phyloP scores from a whole-genome alignment of 768 basidiomycete species.

The Tricholoma furcatifolium region DNA sequence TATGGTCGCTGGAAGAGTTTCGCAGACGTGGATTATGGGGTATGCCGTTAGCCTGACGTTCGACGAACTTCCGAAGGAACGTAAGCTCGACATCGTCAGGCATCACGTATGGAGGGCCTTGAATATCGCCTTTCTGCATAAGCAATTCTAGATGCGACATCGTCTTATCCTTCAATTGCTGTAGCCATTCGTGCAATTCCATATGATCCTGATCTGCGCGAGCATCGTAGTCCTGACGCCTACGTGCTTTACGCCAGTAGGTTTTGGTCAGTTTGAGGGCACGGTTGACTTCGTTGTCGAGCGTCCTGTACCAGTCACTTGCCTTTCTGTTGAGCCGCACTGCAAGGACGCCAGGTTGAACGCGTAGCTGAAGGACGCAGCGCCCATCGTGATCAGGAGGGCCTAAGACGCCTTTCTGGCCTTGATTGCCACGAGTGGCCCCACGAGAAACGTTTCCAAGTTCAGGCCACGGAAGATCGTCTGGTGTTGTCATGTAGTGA shows the following conservation, averaged over 20 bases:
- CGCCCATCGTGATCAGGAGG: conserved; percentile 75
- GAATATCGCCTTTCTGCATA: conserved; percentile 87
- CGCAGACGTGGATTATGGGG: conserved; percentile 82
- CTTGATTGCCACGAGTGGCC: conserved; percentile 83
- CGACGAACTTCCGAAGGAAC: conserved; percentile 81
- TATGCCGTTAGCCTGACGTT: conserved; percentile 71
- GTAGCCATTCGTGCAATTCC: conserved; percentile 86
- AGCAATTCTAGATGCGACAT: conserved; percentile 86
- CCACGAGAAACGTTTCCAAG: conserved; percentile 83
- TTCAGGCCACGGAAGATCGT: conserved; percentile 87
- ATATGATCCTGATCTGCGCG: conserved; percentile 87
- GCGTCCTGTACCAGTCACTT: conserved; percentile 80
- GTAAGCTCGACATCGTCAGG: conserved; percentile 74
- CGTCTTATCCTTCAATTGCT: conserved; percentile 85
- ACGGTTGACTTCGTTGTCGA: conserved; percentile 76
- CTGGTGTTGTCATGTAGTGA: conserved; percentile 50
- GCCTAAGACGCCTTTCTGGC: conserved; percentile 77
- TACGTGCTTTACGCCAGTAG: conserved; percentile 79
- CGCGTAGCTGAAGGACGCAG: conserved; percentile 73
- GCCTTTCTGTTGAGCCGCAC: conserved; percentile 73
- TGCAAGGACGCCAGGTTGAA: conserved; percentile 79
- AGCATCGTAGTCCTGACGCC: conserved; percentile 83
- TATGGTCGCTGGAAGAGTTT: conserved; percentile 38
- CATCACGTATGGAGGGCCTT: conserved; percentile 81
- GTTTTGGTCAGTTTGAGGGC: conserved; percentile 85